These are phyloP conservation scores for Plantago coronopus DNA, from an alignment of 305 asterid species.

Conservation along the genomic window DNA sequence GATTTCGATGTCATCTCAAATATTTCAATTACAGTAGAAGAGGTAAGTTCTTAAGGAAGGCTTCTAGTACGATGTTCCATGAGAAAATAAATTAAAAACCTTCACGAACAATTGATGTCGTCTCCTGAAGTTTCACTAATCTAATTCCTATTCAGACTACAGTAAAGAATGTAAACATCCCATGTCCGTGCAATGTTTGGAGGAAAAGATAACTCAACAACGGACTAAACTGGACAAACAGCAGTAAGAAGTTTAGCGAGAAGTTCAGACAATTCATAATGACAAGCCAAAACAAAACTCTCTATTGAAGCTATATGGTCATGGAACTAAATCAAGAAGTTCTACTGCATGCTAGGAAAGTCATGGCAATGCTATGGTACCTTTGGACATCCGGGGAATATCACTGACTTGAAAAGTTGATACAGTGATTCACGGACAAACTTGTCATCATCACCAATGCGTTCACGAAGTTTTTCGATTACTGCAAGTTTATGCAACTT, in stretches of 20 bases:
- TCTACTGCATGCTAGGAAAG: no score
- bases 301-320: no score
- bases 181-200: conserved; percentile 3
- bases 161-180: conserved; percentile 12
- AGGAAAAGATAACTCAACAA: not conserved
- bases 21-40: not conserved
- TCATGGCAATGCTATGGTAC: conserved; percentile 25
- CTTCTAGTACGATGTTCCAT: not conserved
- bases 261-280: no score
- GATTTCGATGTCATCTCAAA: not conserved
- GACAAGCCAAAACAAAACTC: no score
- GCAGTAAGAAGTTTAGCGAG: no score
- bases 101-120: not conserved
- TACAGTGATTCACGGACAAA: conserved; percentile 75
- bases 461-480: conserved; percentile 85
- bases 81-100: conserved; percentile 6
- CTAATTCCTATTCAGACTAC: conserved; percentile 2
- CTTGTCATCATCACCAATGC: conserved; percentile 85
- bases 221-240: not conserved
- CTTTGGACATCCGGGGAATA: conserved; percentile 74
- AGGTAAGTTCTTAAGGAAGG: not conserved
- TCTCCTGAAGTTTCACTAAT: conserved; percentile 10
- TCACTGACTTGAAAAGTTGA: conserved; percentile 74
- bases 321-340: no score
- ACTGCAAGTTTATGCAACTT: conserved; percentile 84